Percentiles rank a stretch among this genome's conserved stretches.
phyloP scores from a whole-genome alignment of 2,329 filamentous ascomycete species.

The Penicillium sp. region DNA sequence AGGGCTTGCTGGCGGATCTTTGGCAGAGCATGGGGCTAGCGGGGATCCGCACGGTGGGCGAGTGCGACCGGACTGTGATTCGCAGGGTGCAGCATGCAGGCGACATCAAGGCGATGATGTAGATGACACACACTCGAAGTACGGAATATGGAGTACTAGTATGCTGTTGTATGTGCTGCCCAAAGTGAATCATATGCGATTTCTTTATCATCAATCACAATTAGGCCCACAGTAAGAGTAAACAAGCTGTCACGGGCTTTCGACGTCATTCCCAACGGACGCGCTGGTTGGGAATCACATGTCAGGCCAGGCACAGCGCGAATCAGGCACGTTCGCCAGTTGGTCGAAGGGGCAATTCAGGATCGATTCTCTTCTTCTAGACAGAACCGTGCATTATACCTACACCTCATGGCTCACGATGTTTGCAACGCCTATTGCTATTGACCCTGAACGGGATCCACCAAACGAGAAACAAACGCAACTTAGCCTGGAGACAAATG shows the following conservation, averaged over 20 bases:
- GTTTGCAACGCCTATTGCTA: constrained; percentile 4
- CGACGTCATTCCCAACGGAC: constrained; percentile 18
- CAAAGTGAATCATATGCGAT: not conserved
- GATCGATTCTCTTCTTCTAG: not conserved
- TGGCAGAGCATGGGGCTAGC: constrained; percentile 59
- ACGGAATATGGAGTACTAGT: not conserved
- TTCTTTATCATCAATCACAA: not conserved
- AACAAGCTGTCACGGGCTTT: not conserved
- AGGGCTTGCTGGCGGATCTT: constrained; percentile 54
- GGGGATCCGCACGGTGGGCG: constrained; percentile 47
- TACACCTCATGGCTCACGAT: constrained; percentile 16
- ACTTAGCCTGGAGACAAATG: constrained; percentile 3
- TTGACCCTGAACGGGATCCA: not conserved
- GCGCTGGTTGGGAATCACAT: constrained; percentile 19
- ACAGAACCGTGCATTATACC: not conserved
- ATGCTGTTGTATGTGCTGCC: not conserved
- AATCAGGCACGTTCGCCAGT: not conserved
- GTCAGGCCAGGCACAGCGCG: constrained; percentile 4
- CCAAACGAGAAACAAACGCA: not conserved
- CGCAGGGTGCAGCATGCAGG: constrained; percentile 39
- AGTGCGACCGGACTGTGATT: constrained; percentile 37
- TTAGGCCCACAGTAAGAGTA: not conserved
- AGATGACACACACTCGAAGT: constrained; percentile 1
- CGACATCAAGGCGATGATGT: constrained; percentile 38
- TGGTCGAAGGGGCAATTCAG: not conserved